Conservation (phyloP, 805 yeast genomes). For the Wickerhamomyces kurtzmanii region DNA sequence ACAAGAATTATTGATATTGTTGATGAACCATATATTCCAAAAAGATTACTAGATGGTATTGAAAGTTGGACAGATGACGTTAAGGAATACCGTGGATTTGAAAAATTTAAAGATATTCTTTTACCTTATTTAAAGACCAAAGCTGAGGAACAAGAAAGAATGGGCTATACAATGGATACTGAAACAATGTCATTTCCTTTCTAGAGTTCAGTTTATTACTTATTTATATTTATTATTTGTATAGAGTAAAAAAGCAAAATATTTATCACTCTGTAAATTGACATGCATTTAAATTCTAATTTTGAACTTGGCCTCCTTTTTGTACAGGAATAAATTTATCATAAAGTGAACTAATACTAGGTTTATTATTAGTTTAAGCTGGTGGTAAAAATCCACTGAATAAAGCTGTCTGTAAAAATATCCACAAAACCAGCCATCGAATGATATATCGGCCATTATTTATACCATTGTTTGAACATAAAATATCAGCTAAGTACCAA, state of each 20-base stretch:
- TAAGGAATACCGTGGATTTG: slow-evolving; percentile 48
- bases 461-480: slow-evolving; percentile 10
- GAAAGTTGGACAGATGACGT: slow-evolving; percentile 53
- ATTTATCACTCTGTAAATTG: no score
- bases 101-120: slow-evolving; percentile 39
- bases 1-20: slow-evolving; percentile 42
- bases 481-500: slow-evolving; percentile 53
- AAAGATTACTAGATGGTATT: slow-evolving; percentile 49
- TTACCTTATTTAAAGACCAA: slow-evolving; percentile 42
- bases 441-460: slow-evolving; percentile 27
- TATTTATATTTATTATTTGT: not conserved
- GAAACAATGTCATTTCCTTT: slow-evolving; percentile 35
- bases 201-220: no score
- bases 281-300: no score
- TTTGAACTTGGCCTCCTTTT: no score
- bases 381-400: slow-evolving; percentile 89
- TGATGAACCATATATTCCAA: slow-evolving; percentile 52
- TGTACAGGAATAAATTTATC: not conserved
- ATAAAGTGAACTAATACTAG: not conserved
- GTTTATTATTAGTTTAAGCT: slow-evolving; percentile 37
- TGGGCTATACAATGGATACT: slow-evolving; percentile 27
- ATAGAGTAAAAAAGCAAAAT: no score
- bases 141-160: slow-evolving; percentile 36
- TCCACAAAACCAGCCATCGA: slow-evolving; percentile 52
- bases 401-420: slow-evolving; percentile 54